Evolutionary conservation across 2,329 filamentous ascomycete species (phyloP).

Genomic region (Aspergillus bombycis): DNA sequence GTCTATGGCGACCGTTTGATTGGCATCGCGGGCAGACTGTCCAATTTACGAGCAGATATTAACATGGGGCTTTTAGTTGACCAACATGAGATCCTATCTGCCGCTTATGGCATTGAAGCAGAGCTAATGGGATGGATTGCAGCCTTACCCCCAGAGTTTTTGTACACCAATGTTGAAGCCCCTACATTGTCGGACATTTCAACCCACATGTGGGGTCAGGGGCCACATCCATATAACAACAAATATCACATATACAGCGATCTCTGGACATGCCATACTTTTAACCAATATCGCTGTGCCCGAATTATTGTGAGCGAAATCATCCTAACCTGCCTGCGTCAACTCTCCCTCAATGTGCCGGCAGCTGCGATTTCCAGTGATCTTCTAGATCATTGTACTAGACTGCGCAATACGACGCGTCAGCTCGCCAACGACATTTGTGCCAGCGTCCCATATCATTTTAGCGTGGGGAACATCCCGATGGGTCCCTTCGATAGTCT

Average conservation of each 20-base stretch:
- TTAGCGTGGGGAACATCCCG: constrained; percentile 29
- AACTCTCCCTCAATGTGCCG: constrained; percentile 28
- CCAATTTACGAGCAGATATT: constrained; percentile 40
- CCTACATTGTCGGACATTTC: constrained; percentile 34
- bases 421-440: constrained; percentile 41
- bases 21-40: constrained; percentile 32
- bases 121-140: constrained; percentile 38
- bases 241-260: constrained; percentile 60
- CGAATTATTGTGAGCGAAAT: constrained; percentile 58
- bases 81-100: constrained; percentile 33
- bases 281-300: constrained; percentile 63
- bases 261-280: constrained; percentile 58
- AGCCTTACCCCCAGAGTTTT: constrained; percentile 30
- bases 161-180: constrained; percentile 30
- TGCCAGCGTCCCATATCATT: constrained; percentile 39
- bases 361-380: constrained; percentile 29
- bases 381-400: constrained; percentile 34
- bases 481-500: constrained; percentile 15
- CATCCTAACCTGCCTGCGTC: constrained; percentile 41
- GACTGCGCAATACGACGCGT: constrained; percentile 30
- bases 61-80: constrained; percentile 27
- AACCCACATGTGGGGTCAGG: constrained; percentile 35
- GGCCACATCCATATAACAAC: constrained; percentile 47
- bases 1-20: constrained; percentile 35
- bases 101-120: constrained; percentile 37